Conservation (phyloP, 2,329 filamentous ascomycete genomes). For the Gliomastix tumulicola region DNA sequence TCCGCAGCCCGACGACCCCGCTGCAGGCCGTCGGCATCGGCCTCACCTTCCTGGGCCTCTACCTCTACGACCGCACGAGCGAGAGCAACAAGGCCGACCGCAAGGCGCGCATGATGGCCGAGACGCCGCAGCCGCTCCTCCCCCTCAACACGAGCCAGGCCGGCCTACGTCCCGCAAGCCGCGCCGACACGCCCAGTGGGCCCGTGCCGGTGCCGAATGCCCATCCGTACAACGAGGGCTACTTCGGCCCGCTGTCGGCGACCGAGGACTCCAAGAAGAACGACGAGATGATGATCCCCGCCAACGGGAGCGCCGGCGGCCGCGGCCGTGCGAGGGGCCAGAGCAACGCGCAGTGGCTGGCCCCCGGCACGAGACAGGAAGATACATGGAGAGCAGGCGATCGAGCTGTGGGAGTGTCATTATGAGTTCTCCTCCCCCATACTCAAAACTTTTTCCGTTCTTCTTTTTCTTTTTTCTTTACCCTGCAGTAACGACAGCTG, state of each 20-base stretch:
- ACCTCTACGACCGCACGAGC: conserved; percentile 90
- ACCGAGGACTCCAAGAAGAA: conserved; percentile 48
- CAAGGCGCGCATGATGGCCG: conserved; percentile 60
- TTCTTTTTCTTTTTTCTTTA: conserved; percentile 1
- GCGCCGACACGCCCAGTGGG: conserved; percentile 17
- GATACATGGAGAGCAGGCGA: conserved; percentile 63
- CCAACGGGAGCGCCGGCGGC: conserved; percentile 20
- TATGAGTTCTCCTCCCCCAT: not conserved
- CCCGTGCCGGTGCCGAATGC: conserved; percentile 19
- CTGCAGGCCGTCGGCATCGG: conserved; percentile 79
- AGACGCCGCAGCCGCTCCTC: conserved; percentile 46
- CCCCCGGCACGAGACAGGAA: conserved; percentile 77
- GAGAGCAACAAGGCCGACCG: conserved; percentile 84
- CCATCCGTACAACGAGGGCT: conserved; percentile 39
- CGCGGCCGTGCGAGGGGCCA: conserved; percentile 28
- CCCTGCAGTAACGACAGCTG: too few relatives aligned
- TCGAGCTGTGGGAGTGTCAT: conserved; percentile 13
- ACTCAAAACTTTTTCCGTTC: not conserved
- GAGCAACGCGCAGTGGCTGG: conserved; percentile 57
- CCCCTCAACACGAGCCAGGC: conserved; percentile 48
- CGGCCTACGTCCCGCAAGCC: conserved; percentile 13
- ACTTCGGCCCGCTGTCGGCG: conserved; percentile 25
- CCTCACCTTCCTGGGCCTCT: conserved; percentile 86
- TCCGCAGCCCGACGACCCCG: conserved; percentile 78
- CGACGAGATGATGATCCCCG: too few relatives aligned